Evolutionary conservation across 2,329 filamentous ascomycete genomes (phyloP), one percentile per base, ranked within the genome.

Genomic region (Colletotrichum spinosum): DNA sequence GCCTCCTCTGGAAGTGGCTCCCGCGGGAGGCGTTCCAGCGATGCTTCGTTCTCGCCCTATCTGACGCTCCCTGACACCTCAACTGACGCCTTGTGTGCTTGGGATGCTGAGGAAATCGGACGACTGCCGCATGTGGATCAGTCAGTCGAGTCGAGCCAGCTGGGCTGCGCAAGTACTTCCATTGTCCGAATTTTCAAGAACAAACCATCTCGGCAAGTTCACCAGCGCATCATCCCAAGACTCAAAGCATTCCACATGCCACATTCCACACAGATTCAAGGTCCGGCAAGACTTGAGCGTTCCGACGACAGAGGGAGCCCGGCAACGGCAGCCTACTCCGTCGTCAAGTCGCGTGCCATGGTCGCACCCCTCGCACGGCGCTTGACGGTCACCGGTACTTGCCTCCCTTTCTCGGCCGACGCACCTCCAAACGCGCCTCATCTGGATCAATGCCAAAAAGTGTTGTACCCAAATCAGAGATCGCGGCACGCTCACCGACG

Each of bases 1-100:
- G 5, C 25, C 25, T 25, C 25, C 5, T 25, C 25, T 25, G 25
- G 25, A 5, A 4, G 25, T 25, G 25, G 25, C 25, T 25, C 25
- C 25, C 25, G 4, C 58, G 48, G 42, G 62, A 48, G 48, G 63
- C 46, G 38, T 42, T 63, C 8, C 58, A 35, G 58, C 7, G 25
- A 42, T 25, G 52, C 42, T 42, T 66, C 42, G 9, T 38, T 53
- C 42, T 48, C 42, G 58, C 59, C 37, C 63, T 41, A 50, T 44
- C 41, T 53, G 37, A 49, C 52, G 54, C 62, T 62, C 53, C 35
- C 38, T 50, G 46, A 53, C 48, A 63, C 63, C 52, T 57, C 62
- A 44, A 65, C 62, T 57, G 58, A 62, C 58, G 52, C 62, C 62
- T 56, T 56, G 45, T 45, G 49, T 61, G 62, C 58, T 56, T 62